phyloP scores from a whole-genome alignment of 148 eudicot species.

The Amaranthus palmeri region DNA sequence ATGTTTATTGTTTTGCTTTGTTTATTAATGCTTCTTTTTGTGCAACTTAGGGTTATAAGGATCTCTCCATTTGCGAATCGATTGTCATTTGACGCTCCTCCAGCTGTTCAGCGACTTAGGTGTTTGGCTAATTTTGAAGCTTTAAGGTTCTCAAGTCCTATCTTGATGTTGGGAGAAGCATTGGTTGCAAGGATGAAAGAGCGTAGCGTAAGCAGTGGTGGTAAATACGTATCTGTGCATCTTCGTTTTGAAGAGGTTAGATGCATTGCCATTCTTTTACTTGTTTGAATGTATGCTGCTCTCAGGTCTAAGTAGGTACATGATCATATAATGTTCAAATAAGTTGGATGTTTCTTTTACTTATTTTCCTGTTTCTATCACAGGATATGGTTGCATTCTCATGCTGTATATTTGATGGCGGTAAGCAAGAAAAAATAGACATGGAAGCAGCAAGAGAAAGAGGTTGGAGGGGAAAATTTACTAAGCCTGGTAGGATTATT shows the following conservation, averaged over 20 bases:
- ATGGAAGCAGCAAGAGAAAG: conserved; percentile 97
- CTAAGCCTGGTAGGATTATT: conserved; percentile 83
- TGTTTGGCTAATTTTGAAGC: conserved; percentile 96
- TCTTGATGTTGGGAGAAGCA: conserved; percentile 61
- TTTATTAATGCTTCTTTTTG: conserved; percentile 13
- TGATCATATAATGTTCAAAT: not conserved
- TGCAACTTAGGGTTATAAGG: conserved; percentile 67
- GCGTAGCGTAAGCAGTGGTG: conserved; percentile 67
- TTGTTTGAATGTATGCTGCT: not conserved
- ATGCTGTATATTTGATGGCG: conserved; percentile 92
- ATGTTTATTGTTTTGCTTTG: not conserved
- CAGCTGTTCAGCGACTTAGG: conserved; percentile 81
- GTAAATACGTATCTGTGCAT: conserved; percentile 95
- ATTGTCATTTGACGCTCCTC: conserved; percentile 91
- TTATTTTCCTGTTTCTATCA: conserved; percentile 6
- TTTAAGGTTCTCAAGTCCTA: conserved; percentile 74
- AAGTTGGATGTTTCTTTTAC: not conserved
- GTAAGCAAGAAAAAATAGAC: conserved; percentile 63
- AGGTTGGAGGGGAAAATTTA: conserved; percentile 98
- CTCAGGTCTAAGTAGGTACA: not conserved
- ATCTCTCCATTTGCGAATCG: conserved; percentile 99
- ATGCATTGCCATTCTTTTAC: conserved; percentile 17
- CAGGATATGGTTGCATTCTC: conserved; percentile 99
- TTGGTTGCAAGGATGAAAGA: conserved; percentile 87
- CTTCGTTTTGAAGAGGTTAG: conserved; percentile 99